These are phyloP conservation scores for Penicillium bovifimosum DNA, from an alignment of 495 filamentous ascomycete genomes.

Conservation along the genomic window DNA sequence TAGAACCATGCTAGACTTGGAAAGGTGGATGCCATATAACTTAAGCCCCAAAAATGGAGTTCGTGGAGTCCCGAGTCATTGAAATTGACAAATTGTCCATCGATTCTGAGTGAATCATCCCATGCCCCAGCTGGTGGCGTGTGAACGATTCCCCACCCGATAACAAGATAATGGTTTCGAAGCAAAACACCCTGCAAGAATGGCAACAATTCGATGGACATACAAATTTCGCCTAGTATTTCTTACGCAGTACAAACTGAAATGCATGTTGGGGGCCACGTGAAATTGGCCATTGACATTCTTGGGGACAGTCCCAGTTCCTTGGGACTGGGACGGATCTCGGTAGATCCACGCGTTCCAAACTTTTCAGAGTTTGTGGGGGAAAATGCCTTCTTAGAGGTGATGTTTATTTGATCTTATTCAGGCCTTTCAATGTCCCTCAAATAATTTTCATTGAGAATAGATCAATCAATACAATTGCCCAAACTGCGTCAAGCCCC, in stretches of 20 bases:
- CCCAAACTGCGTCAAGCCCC: not conserved
- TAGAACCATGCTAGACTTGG: not conserved
- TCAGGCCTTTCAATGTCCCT: not conserved
- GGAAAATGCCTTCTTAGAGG: constrained; percentile 9
- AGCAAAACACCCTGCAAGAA: not conserved
- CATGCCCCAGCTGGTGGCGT: not conserved
- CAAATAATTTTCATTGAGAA: too few relatives aligned
- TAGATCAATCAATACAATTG: not conserved
- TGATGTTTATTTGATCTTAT: constrained; percentile 1
- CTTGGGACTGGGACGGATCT: constrained; percentile 24
- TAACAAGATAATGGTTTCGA: not conserved
- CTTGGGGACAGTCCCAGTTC: constrained; percentile 10
- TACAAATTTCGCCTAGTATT: too few relatives aligned
- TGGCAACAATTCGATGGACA: not conserved
- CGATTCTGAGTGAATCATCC: not conserved
- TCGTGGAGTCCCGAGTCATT: not conserved
- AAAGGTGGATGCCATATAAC: not conserved
- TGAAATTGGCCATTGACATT: constrained; percentile 5
- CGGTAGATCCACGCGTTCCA: constrained; percentile 25
- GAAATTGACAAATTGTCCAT: not conserved
- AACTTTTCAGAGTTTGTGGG: constrained; percentile 10
- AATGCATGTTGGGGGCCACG: constrained; percentile 8
- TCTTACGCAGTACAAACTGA: too few relatives aligned
- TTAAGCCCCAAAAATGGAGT: not conserved
- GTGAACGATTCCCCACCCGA: not conserved